Evolutionary conservation across 345 rosid species (phyloP).

Genomic region (Citrus sinensis): DNA sequence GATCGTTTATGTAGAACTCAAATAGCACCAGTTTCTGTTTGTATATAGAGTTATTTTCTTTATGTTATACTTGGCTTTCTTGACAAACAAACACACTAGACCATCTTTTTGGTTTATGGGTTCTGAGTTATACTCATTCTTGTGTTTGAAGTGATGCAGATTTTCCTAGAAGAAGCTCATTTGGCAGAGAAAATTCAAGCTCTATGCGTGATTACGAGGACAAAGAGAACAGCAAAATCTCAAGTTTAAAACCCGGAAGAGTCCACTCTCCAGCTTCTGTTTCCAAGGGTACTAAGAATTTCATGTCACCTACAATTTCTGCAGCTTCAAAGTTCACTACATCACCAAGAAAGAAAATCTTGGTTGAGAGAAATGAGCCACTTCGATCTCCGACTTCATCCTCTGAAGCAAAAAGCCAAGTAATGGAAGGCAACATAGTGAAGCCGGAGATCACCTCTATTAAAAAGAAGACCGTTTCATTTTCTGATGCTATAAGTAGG

Average conservation of each 20-base stretch:
- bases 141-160: slow-evolving; percentile 27
- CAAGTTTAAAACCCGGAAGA: slow-evolving; percentile 27
- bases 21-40: background rate
- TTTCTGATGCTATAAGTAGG: slow-evolving; percentile 25
- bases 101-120: background rate
- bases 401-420: slow-evolving; percentile 35
- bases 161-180: slow-evolving; percentile 38
- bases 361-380: slow-evolving; percentile 57
- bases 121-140: background rate
- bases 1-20: too few species aligned
- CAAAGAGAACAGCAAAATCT: slow-evolving; percentile 61
- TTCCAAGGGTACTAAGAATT: slow-evolving; percentile 56
- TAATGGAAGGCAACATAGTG: slow-evolving; percentile 28
- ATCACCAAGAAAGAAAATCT: slow-evolving; percentile 73
- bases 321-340: slow-evolving; percentile 71
- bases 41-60: background rate
- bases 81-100: background rate
- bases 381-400: slow-evolving; percentile 41
- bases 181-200: slow-evolving; percentile 36
- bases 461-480: slow-evolving; percentile 20
- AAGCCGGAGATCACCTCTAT: slow-evolving; percentile 15
- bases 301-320: slow-evolving; percentile 89
- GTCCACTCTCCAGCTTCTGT: slow-evolving; percentile 33
- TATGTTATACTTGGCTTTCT: background rate
- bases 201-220: slow-evolving; percentile 43